Percentiles rank a stretch among this genome's conserved stretches.
phyloP scores from a whole-genome alignment of 805 yeast genomes.

The Maudiozyma turicensis region DNA sequence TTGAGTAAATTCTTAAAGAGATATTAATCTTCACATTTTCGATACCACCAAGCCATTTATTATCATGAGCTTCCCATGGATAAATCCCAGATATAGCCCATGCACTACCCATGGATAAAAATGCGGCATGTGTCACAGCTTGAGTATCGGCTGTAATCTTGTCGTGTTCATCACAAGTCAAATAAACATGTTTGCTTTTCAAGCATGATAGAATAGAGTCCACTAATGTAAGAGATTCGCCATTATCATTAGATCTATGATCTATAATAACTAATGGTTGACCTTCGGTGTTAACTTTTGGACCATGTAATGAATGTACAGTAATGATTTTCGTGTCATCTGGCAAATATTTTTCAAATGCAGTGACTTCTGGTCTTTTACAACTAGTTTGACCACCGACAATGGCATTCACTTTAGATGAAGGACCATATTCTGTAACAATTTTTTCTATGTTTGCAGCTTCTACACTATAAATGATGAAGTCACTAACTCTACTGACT shows the following conservation, averaged over 20 bases:
- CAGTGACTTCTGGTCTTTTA: slow-evolving; percentile 79
- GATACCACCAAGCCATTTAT: slow-evolving; percentile 82
- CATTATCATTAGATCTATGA: slow-evolving; percentile 46
- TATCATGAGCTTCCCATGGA: slow-evolving; percentile 59
- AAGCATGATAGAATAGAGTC: slow-evolving; percentile 59
- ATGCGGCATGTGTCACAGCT: slow-evolving; percentile 97
- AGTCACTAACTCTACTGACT: slow-evolving; percentile 76
- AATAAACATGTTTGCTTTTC: slow-evolving; percentile 63
- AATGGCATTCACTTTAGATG: slow-evolving; percentile 76
- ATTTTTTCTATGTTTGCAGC: slow-evolving; percentile 74
- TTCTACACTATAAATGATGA: slow-evolving; percentile 83
- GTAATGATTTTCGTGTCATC: slow-evolving; percentile 73
- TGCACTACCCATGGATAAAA: slow-evolving; percentile 92
- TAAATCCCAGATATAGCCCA: slow-evolving; percentile 78
- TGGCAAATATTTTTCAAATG: slow-evolving; percentile 72
- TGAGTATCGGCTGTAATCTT: slow-evolving; percentile 96
- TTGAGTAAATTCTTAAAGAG: slow-evolving; percentile 79
- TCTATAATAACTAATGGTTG: slow-evolving; percentile 85
- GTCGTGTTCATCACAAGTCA: slow-evolving; percentile 86
- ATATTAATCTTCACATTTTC: slow-evolving; percentile 95
- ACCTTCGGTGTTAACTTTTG: slow-evolving; percentile 77
- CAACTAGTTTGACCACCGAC: slow-evolving; percentile 99
- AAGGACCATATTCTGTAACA: slow-evolving; percentile 71
- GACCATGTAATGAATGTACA: slow-evolving; percentile 92
- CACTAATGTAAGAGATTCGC: slow-evolving; percentile 50